Percentiles rank a stretch among this genome's conserved stretches.
Conservation (phyloP, 352 stramenopile species). For the Phytopythium ostracodes region DNA sequence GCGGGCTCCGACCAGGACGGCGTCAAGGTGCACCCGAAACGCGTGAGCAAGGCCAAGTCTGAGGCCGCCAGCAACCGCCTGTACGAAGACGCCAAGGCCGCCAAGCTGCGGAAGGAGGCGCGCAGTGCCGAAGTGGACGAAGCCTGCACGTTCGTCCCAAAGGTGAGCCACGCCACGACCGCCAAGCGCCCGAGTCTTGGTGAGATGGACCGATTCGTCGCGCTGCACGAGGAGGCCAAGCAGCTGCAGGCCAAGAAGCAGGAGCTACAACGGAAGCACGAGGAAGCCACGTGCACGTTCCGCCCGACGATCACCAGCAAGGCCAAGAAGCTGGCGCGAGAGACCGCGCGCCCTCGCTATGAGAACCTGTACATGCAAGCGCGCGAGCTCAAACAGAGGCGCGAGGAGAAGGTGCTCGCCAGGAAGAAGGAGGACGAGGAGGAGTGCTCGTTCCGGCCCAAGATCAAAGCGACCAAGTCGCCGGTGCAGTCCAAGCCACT, state of each 20-base stretch:
- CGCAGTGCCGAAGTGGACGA: constrained; percentile 47
- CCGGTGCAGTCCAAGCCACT: constrained; percentile 48
- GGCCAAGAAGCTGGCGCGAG: constrained; percentile 43
- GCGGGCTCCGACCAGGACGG: constrained; percentile 6
- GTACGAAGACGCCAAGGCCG: constrained; percentile 58
- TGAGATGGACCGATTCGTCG: constrained; percentile 31
- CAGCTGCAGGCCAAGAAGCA: constrained; percentile 49
- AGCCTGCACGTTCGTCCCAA: constrained; percentile 50
- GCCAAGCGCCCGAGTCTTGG: constrained; percentile 32
- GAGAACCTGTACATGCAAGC: constrained; percentile 78
- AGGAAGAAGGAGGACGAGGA: constrained; percentile 49
- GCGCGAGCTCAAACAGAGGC: constrained; percentile 58
- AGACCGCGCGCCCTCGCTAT: constrained; percentile 37
- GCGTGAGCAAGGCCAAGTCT: constrained; percentile 43
- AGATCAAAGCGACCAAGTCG: constrained; percentile 63
- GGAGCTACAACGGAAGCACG: constrained; percentile 45
- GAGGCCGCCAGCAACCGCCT: constrained; percentile 55
- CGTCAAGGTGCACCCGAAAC: constrained; percentile 36
- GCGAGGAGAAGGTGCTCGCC: constrained; percentile 64
- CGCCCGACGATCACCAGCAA: constrained; percentile 63
- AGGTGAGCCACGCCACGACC: constrained; percentile 34
- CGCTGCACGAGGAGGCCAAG: constrained; percentile 55
- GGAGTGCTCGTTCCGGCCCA: constrained; percentile 74
- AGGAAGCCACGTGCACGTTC: constrained; percentile 56
- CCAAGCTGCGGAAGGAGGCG: constrained; percentile 50